Evolutionary conservation across 2,329 filamentous ascomycete species (phyloP), one percentile per base, ranked within the genome.

Genomic region (Colletotrichum navitas): DNA sequence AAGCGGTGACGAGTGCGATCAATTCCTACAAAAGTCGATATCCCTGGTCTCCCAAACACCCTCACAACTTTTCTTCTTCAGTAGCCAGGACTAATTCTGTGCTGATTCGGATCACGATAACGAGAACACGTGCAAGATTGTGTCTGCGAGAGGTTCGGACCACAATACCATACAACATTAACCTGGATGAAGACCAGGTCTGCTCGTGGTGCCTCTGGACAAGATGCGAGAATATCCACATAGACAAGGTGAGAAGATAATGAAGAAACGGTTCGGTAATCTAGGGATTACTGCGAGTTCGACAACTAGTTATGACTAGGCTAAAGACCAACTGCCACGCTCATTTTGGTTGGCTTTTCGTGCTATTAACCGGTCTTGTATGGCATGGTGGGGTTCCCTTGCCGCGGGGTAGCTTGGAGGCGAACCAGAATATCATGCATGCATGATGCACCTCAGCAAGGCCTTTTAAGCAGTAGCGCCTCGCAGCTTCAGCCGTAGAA

Each of bases 371-470:
- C 11, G n/a, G 54, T 18, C 32, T 11, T 6, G 3, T 16, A 12
- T 24, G 52, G 21, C 18, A 14, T n/a, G 21, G 52, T 39, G 52
- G 54, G 34, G 34, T 26, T 26, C 3, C 3, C 14, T 7, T 32
- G 7, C 54, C 54, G 54, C 54, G 54, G 54, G 54, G 54, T 58
- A 58, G 51, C 51, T 18, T 36, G 18, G 29, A 26, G 12, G 54
- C 54, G 21, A 34, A 21, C 52, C 32, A 10, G n/a, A 34, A n/a
- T 56, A 24, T 24, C 54, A 26, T 24, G 54, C 54, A 26, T 24
- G 54, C 54, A 58, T 58, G 54, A 26, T 26, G 34, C n/a, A 41
- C n/a, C 54, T 58, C 54, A 39, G n/a, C 2, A 34, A 34, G 12
- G 18, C 34, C 18, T 39, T 39, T 39, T 7, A 21, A 24, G 54